Evolutionary conservation across 352 stramenopile genomes (phyloP).

Genomic region (Phytophthora foliorum): DNA sequence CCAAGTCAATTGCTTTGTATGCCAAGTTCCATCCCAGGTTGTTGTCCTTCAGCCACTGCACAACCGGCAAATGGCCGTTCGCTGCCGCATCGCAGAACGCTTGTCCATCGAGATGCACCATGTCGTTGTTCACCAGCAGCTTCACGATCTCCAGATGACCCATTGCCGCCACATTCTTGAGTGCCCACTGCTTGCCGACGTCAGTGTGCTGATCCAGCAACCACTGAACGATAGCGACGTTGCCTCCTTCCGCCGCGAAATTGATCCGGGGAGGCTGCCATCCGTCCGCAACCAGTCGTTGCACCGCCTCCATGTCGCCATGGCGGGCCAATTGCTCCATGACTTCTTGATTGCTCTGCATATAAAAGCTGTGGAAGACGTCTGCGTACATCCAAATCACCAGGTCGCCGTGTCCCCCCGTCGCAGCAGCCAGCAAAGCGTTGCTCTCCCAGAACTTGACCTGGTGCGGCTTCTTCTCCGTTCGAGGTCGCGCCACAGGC

Average conservation of each 20-base stretch:
- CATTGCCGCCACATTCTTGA: constrained; percentile 31
- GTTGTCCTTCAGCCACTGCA: constrained; percentile 34
- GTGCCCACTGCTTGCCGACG: constrained; percentile 22
- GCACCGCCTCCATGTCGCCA: constrained; percentile 20
- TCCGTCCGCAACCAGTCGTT: constrained; percentile 12
- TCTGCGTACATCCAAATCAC: constrained; percentile 35
- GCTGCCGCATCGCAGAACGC: constrained; percentile 32
- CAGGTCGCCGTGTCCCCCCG: constrained; percentile 28
- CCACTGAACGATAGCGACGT: constrained; percentile 33
- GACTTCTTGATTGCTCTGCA: constrained; percentile 34
- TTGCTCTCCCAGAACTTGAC: constrained; percentile 45
- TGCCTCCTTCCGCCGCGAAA: constrained; percentile 35
- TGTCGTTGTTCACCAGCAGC: constrained; percentile 20
- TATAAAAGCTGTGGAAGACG: constrained; percentile 32
- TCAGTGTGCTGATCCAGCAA: constrained; percentile 16
- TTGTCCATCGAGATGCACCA: constrained; percentile 27
- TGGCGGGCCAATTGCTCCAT: constrained; percentile 32
- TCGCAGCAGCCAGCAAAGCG: constrained; percentile 28
- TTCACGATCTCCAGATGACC: constrained; percentile 39
- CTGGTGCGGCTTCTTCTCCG: constrained; percentile 27
- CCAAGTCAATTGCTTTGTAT: constrained; percentile 34
- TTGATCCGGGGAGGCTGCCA: constrained; percentile 33
- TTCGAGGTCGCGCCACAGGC: constrained; percentile 3
- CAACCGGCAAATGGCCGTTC: constrained; percentile 24
- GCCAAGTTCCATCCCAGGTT: constrained; percentile 35